Evolutionary conservation across 768 basidiomycete species (phyloP), one percentile per base, ranked within the genome.

Genomic region (Royoungia palumana): DNA sequence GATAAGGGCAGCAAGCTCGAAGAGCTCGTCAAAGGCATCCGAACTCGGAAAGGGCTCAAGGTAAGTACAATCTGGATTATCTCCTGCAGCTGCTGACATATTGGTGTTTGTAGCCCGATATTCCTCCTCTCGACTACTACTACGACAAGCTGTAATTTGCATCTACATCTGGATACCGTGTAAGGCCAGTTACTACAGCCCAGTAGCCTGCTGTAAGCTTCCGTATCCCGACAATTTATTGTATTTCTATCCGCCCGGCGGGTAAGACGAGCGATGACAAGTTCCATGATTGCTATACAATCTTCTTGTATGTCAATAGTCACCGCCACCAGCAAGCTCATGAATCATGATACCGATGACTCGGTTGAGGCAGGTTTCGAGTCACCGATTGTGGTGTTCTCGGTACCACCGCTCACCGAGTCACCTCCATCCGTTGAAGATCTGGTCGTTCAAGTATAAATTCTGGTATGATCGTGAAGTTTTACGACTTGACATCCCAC

Each of bases 21-120:
- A 74, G 82, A 87, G 41, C 72, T 97, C 50, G 91, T 91, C 39
- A 81, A 68, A 54, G 70, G 70, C 61, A 91, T 99, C 73, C 88
- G 95, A 67, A 77, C 72, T 21, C 85, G 96, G 74, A 99, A 98
- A 75, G 94, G 94, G 78, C 89, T 96, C 70, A 95, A 94, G 83
- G 85, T 85, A 59, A 32, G 72, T 44, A 17, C 43, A 17, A 28
- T 44, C 16, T 24, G 20, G 14, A 6, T 35, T 3, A 32, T 11
- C 42, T 48, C 43, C 25, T 22, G 22, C 19, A 13, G 27, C 36
- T 13, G 46, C 37, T 64, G n/a, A 63, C 41, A 20, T 12, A 44
- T 34, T 57, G 42, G 21, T 10, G 51, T 41, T 56, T 12, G 2
- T 54, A 89, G 89, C 87, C 89, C 60, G 94, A 95, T 12, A 87